phyloP scores from a whole-genome alignment of 1,284 basidiomycete species.

The Gomphus bonarii region DNA sequence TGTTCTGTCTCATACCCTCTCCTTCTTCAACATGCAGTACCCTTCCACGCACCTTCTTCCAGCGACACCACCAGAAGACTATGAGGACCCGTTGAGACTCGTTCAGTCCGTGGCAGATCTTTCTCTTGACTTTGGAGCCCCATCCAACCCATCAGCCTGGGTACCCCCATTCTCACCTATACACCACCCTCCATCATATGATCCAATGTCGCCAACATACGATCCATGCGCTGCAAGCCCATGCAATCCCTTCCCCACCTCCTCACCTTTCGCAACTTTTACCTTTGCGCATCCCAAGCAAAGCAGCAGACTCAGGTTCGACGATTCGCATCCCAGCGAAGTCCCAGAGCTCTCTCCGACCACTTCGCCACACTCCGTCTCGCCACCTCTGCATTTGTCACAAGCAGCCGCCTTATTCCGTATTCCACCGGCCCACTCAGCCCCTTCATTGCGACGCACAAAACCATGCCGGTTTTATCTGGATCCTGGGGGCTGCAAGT shows the following conservation, averaged over 20 bases:
- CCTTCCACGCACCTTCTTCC: background rate
- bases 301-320: background rate
- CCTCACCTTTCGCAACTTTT: constrained; percentile 1
- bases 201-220: constrained; percentile 9
- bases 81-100: background rate
- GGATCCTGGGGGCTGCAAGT: constrained; percentile 12
- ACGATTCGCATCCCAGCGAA: background rate
- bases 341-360: background rate
- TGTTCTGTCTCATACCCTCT: background rate
- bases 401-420: background rate
- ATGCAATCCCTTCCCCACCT: constrained; percentile 10
- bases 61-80: background rate
- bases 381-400: background rate
- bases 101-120: background rate
- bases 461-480: constrained; percentile 16
- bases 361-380: background rate
- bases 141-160: background rate
- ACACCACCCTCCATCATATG: constrained; percentile 1
- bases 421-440: constrained; percentile 11
- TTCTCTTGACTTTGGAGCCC: background rate
- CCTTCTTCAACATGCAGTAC: background rate
- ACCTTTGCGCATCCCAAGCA: background rate
- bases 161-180: background rate
- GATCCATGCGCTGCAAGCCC: constrained; percentile 9
- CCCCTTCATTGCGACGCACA: constrained; percentile 11